Evolutionary conservation across 495 filamentous ascomycete genomes (phyloP), one percentile per base, ranked within the genome.

Genomic region (Penicillium arizonense): DNA sequence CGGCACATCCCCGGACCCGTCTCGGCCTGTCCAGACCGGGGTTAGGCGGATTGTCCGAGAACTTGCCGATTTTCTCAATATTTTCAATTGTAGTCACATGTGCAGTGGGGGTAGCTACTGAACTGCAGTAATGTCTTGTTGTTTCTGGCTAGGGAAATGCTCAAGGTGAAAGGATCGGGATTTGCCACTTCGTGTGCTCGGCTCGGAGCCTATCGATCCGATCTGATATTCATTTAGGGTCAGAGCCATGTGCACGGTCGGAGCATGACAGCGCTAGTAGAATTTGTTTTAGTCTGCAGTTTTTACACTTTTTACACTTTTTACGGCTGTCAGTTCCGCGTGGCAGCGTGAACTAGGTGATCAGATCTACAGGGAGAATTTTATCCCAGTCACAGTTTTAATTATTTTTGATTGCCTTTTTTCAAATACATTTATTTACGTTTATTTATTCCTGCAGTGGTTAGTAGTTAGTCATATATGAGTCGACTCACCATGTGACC

Each of bases 1-100:
- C 51, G 55, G 58, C 50, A 52, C 14, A 50, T 26, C 55, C 56
- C 58, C 58, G 55, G 58, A 52, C 50, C 53, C 50, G 58, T 41
- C 32, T 56, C 42, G 42, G 53, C 36, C 40, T 36, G 41, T 44
- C 53, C 41, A 56, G 47, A 50, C 47, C 53, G 36, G 51, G 26
- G 41, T 33, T 24, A 37, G 43, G 2, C 24, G 33, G 28, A 36
- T 42, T 37, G 7, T 39, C 53, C 47, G 47, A 34, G 42, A 16
- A 46, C 35, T n/a, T 39, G n/a, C 44, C 52, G 52, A 34, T 36
- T 35, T 47, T 32, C 13, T 33, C 41, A 42, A n/a, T 5, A 28
- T 26, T 14, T 12, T 24, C 34, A 14, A n/a, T 30, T 3, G 24
- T 26, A 26, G 18, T 43, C 47, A 50, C 28, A 50, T 50, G 47